phyloP scores from a whole-genome alignment of 768 basidiomycete genomes.

The Lentinula aciculospora region DNA sequence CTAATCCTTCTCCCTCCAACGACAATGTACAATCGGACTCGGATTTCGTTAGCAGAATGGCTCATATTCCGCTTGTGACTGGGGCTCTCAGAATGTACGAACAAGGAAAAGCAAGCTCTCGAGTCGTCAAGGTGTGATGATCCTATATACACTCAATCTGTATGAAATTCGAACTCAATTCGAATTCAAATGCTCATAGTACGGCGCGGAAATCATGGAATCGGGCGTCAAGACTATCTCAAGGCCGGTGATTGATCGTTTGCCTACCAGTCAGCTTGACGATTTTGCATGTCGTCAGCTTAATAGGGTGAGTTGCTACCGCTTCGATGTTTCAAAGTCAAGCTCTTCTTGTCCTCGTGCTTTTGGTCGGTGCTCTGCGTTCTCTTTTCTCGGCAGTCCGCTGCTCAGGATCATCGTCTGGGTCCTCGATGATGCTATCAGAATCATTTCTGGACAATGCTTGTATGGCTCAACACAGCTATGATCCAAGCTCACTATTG shows the following conservation, averaged over 20 bases:
- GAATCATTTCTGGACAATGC: background rate
- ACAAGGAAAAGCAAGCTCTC: constrained; percentile 75
- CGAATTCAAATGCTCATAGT: constrained; percentile 38
- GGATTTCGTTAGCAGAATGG: constrained; percentile 52
- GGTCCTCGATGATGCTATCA: background rate
- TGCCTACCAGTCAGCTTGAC: constrained; percentile 74
- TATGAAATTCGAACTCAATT: background rate
- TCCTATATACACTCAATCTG: background rate
- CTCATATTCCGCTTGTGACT: constrained; percentile 66
- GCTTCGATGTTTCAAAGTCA: background rate
- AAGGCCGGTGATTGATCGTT: constrained; percentile 72
- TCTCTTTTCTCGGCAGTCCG: background rate
- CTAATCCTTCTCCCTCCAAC: background rate
- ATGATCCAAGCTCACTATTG: background rate
- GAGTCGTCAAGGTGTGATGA: constrained; percentile 72
- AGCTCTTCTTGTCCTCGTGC: background rate
- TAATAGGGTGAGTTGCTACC: constrained; percentile 55
- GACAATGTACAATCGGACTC: constrained; percentile 8
- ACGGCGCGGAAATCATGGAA: constrained; percentile 85
- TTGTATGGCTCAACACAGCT: background rate
- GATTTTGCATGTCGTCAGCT: constrained; percentile 88
- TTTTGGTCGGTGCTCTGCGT: background rate
- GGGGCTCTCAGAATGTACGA: constrained; percentile 73
- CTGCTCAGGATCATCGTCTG: background rate
- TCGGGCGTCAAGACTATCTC: constrained; percentile 78